Evolutionary conservation across 306 rosid genomes (phyloP), one percentile per base, ranked within the genome.

Genomic region (Chamaecrista fasciculata): DNA sequence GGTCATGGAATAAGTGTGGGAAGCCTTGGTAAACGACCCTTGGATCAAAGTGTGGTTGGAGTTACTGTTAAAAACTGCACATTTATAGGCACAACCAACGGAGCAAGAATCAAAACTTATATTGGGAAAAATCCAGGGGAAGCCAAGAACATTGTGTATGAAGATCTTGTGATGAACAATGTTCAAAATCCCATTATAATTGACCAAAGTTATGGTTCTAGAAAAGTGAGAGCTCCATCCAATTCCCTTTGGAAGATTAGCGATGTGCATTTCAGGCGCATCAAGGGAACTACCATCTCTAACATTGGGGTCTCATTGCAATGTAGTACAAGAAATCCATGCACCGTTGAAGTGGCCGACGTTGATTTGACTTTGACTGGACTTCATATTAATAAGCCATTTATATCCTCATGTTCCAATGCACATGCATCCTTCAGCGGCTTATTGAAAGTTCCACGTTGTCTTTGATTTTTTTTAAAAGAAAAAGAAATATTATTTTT

Each of bases 71-170:
- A 31, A 0, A 84, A 90, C 34, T 87, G 96, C 86, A 82, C 88
- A 0, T 58, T 87, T 14, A 44, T 2, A 4, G 81, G 78, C 67
- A 77, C 96, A 19, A 83, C 85, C 14, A 85, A 90, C 2, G 96
- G 96, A 1, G 96, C 91, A 1, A 80, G 96, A 78, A 87, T 90
- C 79, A 87, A 90, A 62, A 90, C 94, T 0, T 84, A 81, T 81
- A 46, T 58, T 0, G 81, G 88, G 6, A 0, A 3, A 2, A 43
- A 0, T 1, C 51, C 83, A 0, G 86, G 79, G 4, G 71, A 37
- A 26, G 96, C 88, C 0, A 65, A 57, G 40, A 21, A 48, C 31
- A 83, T 90, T 33, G 0, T 68, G 68, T 90, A 44, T n/a, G 86
- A 90, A 21, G 34, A 79, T 61, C 65, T 90, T 19, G 2, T 72